Evolutionary conservation across 2,329 filamentous ascomycete species (phyloP).

Genomic region (Aureobasidium melanogenum): DNA sequence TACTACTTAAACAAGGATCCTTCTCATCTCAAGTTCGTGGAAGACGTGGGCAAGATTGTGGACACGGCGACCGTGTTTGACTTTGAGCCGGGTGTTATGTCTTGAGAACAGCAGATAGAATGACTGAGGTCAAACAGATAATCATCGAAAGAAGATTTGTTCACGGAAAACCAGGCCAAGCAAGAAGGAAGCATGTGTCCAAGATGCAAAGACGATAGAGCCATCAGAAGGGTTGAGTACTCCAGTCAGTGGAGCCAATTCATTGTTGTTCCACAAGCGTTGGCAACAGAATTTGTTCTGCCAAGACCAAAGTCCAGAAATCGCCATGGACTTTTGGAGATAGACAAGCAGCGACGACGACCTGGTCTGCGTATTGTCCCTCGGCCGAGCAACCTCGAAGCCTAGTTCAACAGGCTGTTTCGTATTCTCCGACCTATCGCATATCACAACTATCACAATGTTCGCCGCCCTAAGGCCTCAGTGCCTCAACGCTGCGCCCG

Average conservation of each 20-base stretch:
- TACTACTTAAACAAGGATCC: conserved; percentile 62
- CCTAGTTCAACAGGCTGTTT: neutral
- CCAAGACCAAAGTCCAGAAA: neutral
- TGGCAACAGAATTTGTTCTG: neutral
- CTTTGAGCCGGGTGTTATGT: conserved; percentile 47
- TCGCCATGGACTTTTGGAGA: neutral
- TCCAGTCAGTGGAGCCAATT: conserved; percentile 15
- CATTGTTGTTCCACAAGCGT: neutral
- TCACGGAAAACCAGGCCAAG: neutral
- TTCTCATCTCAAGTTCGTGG: conserved; percentile 52
- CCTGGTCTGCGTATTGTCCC: neutral
- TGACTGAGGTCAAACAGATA: neutral
- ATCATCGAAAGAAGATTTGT: neutral
- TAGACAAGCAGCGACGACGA: neutral
- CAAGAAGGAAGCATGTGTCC: neutral
- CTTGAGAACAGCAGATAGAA: neutral
- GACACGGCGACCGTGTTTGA: conserved; percentile 52
- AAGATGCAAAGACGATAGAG: neutral
- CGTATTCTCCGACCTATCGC: neutral
- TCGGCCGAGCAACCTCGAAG: neutral
- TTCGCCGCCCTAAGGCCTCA: conserved; percentile 3
- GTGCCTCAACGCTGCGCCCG: neutral
- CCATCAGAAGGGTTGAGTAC: no score
- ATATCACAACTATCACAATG: neutral
- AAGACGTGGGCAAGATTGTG: conserved; percentile 39